Evolutionary conservation across 2,329 filamentous ascomycete species (phyloP), one percentile per base, ranked within the genome.

Genomic region (Cadophora luteo-olivacea): DNA sequence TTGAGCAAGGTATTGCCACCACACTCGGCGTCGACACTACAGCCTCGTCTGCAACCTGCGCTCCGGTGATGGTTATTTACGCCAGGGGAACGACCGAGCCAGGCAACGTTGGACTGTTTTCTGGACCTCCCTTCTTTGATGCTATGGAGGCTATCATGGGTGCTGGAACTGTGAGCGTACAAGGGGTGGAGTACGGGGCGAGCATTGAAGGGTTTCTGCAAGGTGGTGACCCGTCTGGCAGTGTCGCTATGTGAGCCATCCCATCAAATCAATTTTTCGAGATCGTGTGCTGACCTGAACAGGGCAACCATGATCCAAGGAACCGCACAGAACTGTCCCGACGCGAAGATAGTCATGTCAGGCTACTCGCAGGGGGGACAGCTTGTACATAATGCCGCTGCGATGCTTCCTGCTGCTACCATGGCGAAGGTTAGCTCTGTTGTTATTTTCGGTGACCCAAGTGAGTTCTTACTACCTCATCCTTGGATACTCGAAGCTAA

Each of bases 161-260:
- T 24, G 75, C 73, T 12, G 77, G 76, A 32, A 81, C 82, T 63
- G 74, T 87, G 11, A 81, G 81, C 9, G 80, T 86, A 12, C 86
- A 87, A 75, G 86, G 85, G 54, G 83, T 87, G n/a, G 78, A 83
- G 22, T 87, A 87, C 70, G 75, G 81, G 1, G 86, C 85, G 11
- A 76, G 77, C 68, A 70, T 82, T 38, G 58, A 51, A 9, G 70
- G 84, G 0, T 85, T 84, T 71, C 75, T 84, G 11, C 78, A 77
- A 16, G 82, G 82, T 6, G 84, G 84, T 1, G 83, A 84, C 70
- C 71, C 75, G 3, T 74, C 65, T 8, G 84, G 84, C 3, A 82
- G 82, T 68, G 73, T 75, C 64, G 78, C 77, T 65, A 84, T 86
- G 71, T 71, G 61, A 24, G 65, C 54, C 22, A 38, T 9, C 12